A percentile compares a stretch with the other conserved stretches of the same genome.
Conservation (phyloP, 306 rosid species). For the Corylus heterophylla region DNA sequence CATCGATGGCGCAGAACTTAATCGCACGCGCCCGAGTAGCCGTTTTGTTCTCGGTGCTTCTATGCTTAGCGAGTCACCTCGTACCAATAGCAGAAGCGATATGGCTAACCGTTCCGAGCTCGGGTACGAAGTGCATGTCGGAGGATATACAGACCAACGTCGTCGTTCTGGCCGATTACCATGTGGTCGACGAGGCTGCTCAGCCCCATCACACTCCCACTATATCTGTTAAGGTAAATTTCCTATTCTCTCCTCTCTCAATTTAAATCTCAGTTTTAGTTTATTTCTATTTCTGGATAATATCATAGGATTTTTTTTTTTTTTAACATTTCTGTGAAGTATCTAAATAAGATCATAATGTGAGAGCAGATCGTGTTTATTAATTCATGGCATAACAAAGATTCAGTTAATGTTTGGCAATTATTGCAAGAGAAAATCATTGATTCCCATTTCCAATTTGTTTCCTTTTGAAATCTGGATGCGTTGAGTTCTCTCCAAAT, state of each 20-base stretch:
- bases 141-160: conserved; percentile 54
- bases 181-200: conserved; percentile 40
- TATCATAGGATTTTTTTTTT: too few species aligned
- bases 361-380: background rate
- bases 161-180: conserved; percentile 61
- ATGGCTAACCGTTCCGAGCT: conserved; percentile 44
- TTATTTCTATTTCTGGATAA: too few species aligned
- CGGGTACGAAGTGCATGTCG: conserved; percentile 60
- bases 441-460: background rate
- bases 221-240: conserved; percentile 43
- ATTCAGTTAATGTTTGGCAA: background rate
- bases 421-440: background rate
- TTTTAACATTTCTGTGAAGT: background rate
- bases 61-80: conserved; percentile 24
- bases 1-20: conserved; percentile 28
- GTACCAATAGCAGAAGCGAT: conserved; percentile 32
- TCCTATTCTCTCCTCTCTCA: background rate
- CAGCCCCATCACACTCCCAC: conserved; percentile 30
- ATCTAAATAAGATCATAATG: background rate
- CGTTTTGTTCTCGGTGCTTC: background rate
- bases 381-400: background rate
- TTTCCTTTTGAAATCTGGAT: background rate
- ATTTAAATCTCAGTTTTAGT: too few species aligned
- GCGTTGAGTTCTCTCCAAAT: background rate
- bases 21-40: conserved; percentile 13